phyloP scores from a whole-genome alignment of 169 alveolate species.

The Plasmodium berghei region DNA sequence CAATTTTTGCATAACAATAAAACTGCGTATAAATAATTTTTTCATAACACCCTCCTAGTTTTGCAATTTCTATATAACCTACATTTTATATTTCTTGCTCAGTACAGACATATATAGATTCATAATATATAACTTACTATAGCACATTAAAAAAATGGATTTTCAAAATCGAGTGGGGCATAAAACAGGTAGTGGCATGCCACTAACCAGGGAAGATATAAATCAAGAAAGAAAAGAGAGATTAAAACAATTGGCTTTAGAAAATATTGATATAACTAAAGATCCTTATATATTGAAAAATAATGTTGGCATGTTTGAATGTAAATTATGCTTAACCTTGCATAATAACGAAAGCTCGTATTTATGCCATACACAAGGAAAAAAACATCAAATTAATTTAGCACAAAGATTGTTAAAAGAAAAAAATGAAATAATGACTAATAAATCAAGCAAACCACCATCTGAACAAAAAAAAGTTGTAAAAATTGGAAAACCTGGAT shows the following conservation, averaged over 20 bases:
- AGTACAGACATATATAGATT: no score
- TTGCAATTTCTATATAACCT: no score
- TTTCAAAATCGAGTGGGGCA: slow-evolving; percentile 97
- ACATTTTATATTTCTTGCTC: no score
- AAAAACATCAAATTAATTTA: slow-evolving; percentile 96
- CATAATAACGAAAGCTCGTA: slow-evolving; percentile 98
- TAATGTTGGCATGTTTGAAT: slow-evolving; percentile 94
- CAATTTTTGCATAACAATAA: no score
- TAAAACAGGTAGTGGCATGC: slow-evolving; percentile 98
- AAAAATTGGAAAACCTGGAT: slow-evolving; percentile 98
- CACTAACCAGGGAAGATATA: slow-evolving; percentile 95
- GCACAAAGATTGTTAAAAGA: slow-evolving; percentile 97
- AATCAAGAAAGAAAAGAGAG: slow-evolving; percentile 97
- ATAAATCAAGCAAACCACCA: slow-evolving; percentile 38
- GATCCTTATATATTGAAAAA: slow-evolving; percentile 98
- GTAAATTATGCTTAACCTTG: slow-evolving; percentile 97
- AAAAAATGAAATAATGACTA: slow-evolving; percentile 84
- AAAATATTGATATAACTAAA: slow-evolving; percentile 95
- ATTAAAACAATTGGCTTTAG: slow-evolving; percentile 95
- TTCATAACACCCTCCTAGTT: no score
- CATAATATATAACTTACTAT: no score
- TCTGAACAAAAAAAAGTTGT: slow-evolving; percentile 80
- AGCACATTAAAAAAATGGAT: slow-evolving; percentile 90
- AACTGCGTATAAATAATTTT: no score
- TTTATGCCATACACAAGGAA: slow-evolving; percentile 98